Base-by-base conservation (phyloP, 371 early-diverging fungal species). In the Mortierella sp. region DNA sequence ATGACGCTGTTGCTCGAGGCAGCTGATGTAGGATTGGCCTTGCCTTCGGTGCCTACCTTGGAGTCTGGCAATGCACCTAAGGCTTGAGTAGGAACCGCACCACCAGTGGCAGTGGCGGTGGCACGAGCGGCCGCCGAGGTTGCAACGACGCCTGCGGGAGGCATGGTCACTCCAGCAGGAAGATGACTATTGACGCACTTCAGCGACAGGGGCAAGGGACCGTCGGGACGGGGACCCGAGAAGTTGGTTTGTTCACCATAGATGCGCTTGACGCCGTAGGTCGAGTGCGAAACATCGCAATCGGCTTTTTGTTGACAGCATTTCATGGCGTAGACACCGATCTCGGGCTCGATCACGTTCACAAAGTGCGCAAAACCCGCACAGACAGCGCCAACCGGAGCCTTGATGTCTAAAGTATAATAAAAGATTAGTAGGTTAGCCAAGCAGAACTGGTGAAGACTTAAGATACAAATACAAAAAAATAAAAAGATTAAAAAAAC, bases 271-370 rank as follows among this genome's bases (percentile, higher is more conserved):
- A 65, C 66, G 49, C 72, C 72, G 50, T 61, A 72, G 15, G 60
- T 62, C 4, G 72, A 72, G 59, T 72, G 72, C 2, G 48, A 42
- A 54, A 72, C 66, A 32, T 72, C 72, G 54, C 72, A 72, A 58
- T 65, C 72, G 34, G 42, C 30, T 58, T 72, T 72, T 24, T 56
- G 46, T 34, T 81, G 64, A 47, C 84, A 84, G 49, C 84, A 84
- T n/a, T 80, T 70, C 60, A 84, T 84, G 52, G 81, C 82, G 61
- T 80, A 84, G 50, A 81, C 65, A 27, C 80, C 71, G 30, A 68
- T 64, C 64, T 79, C 80, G 42, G 84, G 84, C 61, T 84, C 84
- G 50, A 84, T 75, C 43, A 84, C 63, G 55, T 72, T 82, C 37
- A 84, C 84, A 79, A 84, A 84, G 63, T 78, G 80, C 11, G 63